Evolutionary conservation across 1,139 yeast species (phyloP).

Genomic region (Taphrina wiesneri): DNA sequence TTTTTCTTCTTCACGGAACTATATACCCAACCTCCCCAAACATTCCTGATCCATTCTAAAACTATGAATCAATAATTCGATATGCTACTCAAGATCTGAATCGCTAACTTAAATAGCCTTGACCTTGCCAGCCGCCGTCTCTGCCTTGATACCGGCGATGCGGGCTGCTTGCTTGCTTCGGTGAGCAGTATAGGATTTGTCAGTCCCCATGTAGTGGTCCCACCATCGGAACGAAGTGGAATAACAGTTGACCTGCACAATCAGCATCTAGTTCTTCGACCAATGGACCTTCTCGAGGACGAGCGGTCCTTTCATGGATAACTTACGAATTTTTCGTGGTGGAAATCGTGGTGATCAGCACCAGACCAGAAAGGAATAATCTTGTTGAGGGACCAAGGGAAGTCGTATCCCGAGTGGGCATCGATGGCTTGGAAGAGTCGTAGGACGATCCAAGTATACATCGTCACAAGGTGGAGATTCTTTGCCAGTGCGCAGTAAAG

Average conservation of each 20-base stretch:
- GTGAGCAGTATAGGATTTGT: constrained; percentile 43
- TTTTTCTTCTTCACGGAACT: not conserved
- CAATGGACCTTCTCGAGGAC: not conserved
- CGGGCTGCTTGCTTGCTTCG: constrained; percentile 29
- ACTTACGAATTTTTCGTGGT: constrained; percentile 73
- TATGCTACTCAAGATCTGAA: too few species aligned
- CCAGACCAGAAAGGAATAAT: constrained; percentile 97
- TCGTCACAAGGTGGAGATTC: constrained; percentile 76
- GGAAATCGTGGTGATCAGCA: constrained; percentile 96
- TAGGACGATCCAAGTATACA: constrained; percentile 81
- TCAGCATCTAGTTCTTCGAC: not conserved
- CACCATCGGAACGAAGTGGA: constrained; percentile 94
- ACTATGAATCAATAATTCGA: not conserved
- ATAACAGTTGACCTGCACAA: constrained; percentile 62
- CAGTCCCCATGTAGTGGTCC: constrained; percentile 81
- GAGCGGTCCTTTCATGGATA: not conserved
- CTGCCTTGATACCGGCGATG: constrained; percentile 18
- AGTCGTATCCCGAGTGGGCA: constrained; percentile 95
- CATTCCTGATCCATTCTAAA: not conserved
- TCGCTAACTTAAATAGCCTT: constrained; percentile 17
- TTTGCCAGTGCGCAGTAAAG: constrained; percentile 64
- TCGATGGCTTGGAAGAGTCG: constrained; percentile 93
- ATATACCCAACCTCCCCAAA: not conserved
- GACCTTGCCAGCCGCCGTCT: constrained; percentile 30
- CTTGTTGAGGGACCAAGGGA: constrained; percentile 92